Base-by-base conservation (phyloP, 169 alveolate species). In the Cyclospora cayetanensis region DNA sequence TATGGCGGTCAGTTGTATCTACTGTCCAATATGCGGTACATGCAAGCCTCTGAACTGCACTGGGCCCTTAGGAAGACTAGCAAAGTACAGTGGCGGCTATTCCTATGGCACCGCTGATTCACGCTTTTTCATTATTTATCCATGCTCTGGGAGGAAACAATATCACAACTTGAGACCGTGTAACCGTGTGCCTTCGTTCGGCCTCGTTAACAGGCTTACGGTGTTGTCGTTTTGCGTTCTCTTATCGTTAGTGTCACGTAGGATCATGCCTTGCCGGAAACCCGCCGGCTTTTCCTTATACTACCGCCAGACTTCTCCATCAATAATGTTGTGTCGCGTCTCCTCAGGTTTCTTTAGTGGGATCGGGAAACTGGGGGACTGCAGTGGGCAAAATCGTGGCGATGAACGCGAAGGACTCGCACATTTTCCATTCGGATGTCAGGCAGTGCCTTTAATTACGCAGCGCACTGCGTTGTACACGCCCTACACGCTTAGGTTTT, bases 311-410 rank as follows among this genome's bases (percentile, higher is more conserved):
- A 1, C 1, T 50, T 31, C 72, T 35, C 74, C 35, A 18, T 25
- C n/a, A 29, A 0, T 25, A n/a, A n/a, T 31, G 25, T 34, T 41
- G 29, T 34, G 37, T 82, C n/a, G 1, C 82, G 72, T 25, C 55
- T 11, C 29, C 39, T 27, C 92, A 89, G 98, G 97, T 96, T 35
- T 92, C 97, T 70, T 94, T 96, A 5, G 91, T 96, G 66, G 98
- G 98, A 41, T 94, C 98, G 76, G 98, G 98, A 4, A 96, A 95
- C 88, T 96, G 98, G 98, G 98, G 98, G 11, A 94, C 97, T 27
- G 98, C 97, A 35, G 93, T 95, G 41, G 96, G 97, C 37, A 96
- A 95, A 90, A 94, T 95, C 29, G 95, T 96, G 20, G 94, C 97
- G 31, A 31, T 85, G 29, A 93, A 93, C 39, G 93, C 95, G 43